These are phyloP conservation scores for Rostrohypoxylon terebratum DNA, from an alignment of 495 filamentous ascomycete genomes.

Conservation along the genomic window DNA sequence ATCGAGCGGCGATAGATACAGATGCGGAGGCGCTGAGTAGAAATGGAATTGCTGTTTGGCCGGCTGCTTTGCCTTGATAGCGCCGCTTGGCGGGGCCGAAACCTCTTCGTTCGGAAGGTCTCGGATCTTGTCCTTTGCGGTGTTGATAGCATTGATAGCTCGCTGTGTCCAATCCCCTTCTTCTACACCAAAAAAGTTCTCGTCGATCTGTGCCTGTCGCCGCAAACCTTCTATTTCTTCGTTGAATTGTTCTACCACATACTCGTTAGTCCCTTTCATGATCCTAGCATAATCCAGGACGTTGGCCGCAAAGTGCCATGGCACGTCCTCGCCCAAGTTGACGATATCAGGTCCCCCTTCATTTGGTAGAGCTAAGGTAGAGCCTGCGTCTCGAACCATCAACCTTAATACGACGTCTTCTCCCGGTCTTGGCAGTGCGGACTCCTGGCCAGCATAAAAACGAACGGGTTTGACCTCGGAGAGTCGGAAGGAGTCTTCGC, in stretches of 20 bases:
- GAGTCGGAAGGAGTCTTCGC: slow-evolving; percentile 88
- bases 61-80: slow-evolving; percentile 46
- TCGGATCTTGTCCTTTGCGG: slow-evolving; percentile 76
- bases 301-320: slow-evolving; percentile 94
- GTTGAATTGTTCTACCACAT: slow-evolving; percentile 84
- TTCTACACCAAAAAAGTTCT: slow-evolving; percentile 88
- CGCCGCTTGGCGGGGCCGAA: neutral
- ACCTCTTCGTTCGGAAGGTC: slow-evolving; percentile 27
- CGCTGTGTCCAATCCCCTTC: slow-evolving; percentile 92
- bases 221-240: slow-evolving; percentile 79
- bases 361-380: slow-evolving; percentile 85
- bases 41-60: slow-evolving; percentile 75
- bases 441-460: slow-evolving; percentile 92
- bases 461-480: slow-evolving; percentile 90
- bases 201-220: slow-evolving; percentile 84
- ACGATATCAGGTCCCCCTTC: slow-evolving; percentile 79
- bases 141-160: slow-evolving; percentile 75
- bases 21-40: slow-evolving; percentile 89
- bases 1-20: slow-evolving; percentile 93
- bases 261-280: slow-evolving; percentile 92
- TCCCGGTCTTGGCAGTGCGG: slow-evolving; percentile 79
- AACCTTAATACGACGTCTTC: slow-evolving; percentile 89
- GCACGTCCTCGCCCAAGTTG: slow-evolving; percentile 76
- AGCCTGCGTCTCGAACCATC: slow-evolving; percentile 80
- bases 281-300: slow-evolving; percentile 94